A percentile compares a stretch with the other conserved stretches of the same genome.
Evolutionary conservation across 164 flowering plant species (phyloP).

Genomic region (Tinospora cordifolia): DNA sequence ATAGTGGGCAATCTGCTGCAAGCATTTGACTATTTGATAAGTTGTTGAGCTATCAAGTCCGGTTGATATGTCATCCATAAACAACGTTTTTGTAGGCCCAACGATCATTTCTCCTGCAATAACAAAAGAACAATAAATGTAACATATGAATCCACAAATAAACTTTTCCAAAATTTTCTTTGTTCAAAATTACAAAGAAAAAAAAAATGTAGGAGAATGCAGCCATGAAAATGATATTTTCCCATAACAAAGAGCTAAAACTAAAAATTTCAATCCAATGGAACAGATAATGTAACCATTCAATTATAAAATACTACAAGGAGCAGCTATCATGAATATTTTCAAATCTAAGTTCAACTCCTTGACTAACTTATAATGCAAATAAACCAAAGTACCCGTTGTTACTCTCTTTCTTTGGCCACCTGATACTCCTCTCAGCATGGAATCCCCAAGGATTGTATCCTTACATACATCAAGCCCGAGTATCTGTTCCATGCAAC

Average conservation of each 20-base stretch:
- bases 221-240: no score
- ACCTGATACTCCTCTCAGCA: slow-evolving; percentile 75
- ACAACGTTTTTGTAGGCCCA: slow-evolving; percentile 68
- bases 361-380: neutral
- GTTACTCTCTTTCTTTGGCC: slow-evolving; percentile 80
- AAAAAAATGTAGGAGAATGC: no score
- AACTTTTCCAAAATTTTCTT: no score
- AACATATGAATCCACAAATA: no score
- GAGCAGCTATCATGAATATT: no score
- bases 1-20: slow-evolving; percentile 69
- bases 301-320: no score
- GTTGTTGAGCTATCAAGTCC: slow-evolving; percentile 93
- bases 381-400: slow-evolving; percentile 39
- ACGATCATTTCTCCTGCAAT: slow-evolving; percentile 77
- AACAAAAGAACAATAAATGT: no score
- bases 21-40: slow-evolving; percentile 74
- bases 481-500: slow-evolving; percentile 40
- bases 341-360: no score
- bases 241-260: no score
- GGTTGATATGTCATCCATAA: slow-evolving; percentile 94
- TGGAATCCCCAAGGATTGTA: slow-evolving; percentile 74
- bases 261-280: no score
- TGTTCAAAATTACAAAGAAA: no score
- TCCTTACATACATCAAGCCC: slow-evolving; percentile 80
- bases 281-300: no score